Evolutionary conservation across 768 basidiomycete genomes (phyloP), one percentile per base, ranked within the genome.

Genomic region (Trametes coccinea): DNA sequence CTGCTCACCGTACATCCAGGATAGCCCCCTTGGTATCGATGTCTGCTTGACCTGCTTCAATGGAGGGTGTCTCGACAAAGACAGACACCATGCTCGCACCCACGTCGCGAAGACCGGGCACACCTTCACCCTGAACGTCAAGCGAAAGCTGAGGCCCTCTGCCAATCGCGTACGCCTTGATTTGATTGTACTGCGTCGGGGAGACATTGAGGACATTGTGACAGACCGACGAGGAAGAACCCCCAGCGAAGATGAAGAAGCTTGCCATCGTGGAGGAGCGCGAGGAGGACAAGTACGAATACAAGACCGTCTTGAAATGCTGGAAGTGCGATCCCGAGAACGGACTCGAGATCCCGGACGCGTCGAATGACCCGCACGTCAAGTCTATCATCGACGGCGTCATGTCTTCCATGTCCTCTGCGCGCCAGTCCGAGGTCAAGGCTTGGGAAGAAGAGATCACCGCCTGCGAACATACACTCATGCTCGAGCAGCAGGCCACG

Each of bases 361-460:
- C 79, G 8, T 72, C 34, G 60, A 70, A 50, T 0, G 69, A 72
- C 16, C 62, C 68, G 4, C 61, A 89, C 85, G 77, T 85, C 43
- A 82, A 81, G 64, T 69, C 76, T 0, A 75, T 95, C 9, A 77
- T 84, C 4, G 81, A 87, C 22, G 85, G 83, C 0, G 79, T 96
- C 58, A 88, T 97, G 85, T 77, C 81, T 2, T 87, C 94, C 2
- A 78, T 93, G 67, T 93, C 94, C 0, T 95, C 93, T 2, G 90
- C 93, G 0, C 91, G 94, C 50, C 90, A 96, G 71, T 93, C 90
- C 0, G 95, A 98, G 69, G 90, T 99, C 50, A 90, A 97, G 75
- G 90, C 97, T 5, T 99, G 97, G 97, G 94, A 98, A 72, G 95
- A 98, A 73, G 96, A 98, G 66, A 88, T 97, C 44, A 69, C 78